Base-by-base conservation (phyloP, 2,329 filamentous ascomycete genomes). In the Clonostachys rhizophaga region DNA sequence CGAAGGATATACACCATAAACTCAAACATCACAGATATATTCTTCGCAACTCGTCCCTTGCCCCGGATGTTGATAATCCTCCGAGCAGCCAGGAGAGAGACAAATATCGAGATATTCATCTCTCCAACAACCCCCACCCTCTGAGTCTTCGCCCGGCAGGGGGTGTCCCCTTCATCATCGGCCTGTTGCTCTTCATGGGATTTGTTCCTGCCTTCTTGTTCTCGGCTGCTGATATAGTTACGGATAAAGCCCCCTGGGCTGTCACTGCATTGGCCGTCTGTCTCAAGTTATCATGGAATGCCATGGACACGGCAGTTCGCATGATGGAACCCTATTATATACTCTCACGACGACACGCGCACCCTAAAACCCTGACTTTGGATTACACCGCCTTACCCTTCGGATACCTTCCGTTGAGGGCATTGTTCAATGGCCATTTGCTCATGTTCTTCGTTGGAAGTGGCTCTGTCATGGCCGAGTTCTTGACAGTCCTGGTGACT, bases 311-410 rank as follows among this genome's bases (percentile, higher is more conserved):
- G 47, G 78, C 83, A 24, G 75, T 89, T 42, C 82, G 86, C 40
- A 84, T 89, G 75, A 80, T 89, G 63, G 84, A 89, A 61, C 86
- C 86, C 3, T 90, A 86, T 58, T 87, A 84, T 59, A 79, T 87
- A 49, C 76, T 90, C 3, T 84, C 80, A 13, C 72, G 72, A 45
- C 77, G 86, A 5, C 79, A 86, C 52, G 85, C 86, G 5, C 78
- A 82, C 1, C 71, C 84, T 7, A 79, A 75, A 53, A 84, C 81
- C 3, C 74, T 90, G 7, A 84, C 81, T 0, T 75, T 89, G 10
- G 86, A 90, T 63, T 89, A 90, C 62, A 86, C 84, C 1, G 83
- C 83, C 30, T 78, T 87, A 55, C 83, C 86, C 6, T 87, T 87
- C 46, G 80, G 80, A 5, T 83, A 77, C 62, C 74, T 87, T 18